Evolutionary conservation across 164 flowering plant genomes (phyloP).

Genomic region (Platanus orientalis): DNA sequence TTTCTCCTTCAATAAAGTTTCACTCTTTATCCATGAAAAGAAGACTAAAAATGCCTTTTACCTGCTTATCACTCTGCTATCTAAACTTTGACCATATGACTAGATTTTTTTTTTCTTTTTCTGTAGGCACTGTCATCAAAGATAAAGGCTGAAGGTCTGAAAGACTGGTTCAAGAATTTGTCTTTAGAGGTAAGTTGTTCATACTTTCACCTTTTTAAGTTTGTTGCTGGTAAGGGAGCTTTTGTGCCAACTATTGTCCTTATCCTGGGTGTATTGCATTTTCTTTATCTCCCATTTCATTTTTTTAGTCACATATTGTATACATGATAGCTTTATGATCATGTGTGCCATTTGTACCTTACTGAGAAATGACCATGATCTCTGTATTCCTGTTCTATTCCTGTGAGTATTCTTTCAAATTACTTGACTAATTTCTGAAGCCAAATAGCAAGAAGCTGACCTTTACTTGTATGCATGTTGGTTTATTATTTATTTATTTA

Average conservation of each 20-base stretch:
- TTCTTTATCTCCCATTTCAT: neutral
- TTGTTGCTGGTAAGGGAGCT: neutral
- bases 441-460: too few species aligned
- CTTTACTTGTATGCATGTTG: too few species aligned
- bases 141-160: conserved; percentile 16
- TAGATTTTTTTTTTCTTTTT: neutral
- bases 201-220: neutral
- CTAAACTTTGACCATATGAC: neutral
- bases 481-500: too few species aligned
- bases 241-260: neutral
- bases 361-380: neutral
- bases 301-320: neutral
- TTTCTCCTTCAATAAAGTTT: neutral
- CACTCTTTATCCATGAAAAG: neutral
- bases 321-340: neutral
- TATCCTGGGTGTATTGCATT: neutral
- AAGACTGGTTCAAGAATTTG: conserved; percentile 17
- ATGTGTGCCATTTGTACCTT: neutral
- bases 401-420: too few species aligned
- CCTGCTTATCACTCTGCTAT: neutral
- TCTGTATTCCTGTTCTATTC: too few species aligned
- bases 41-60: neutral
- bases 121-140: conserved; percentile 16
- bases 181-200: conserved; percentile 15
- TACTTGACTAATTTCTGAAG: too few species aligned